phyloP scores from a whole-genome alignment of 1,284 basidiomycete genomes.

The Amylostereum areolatum region DNA sequence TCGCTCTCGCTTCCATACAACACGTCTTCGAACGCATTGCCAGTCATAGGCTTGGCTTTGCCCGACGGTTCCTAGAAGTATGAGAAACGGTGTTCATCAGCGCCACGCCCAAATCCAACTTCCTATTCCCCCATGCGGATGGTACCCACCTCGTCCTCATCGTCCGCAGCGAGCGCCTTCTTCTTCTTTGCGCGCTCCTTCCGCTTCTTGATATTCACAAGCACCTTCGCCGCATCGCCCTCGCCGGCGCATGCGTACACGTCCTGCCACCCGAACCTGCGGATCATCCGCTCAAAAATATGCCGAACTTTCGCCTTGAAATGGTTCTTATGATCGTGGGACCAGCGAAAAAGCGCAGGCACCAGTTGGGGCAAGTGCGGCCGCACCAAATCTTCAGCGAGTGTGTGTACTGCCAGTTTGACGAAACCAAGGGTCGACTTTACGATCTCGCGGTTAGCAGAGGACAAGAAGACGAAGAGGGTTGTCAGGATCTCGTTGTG shows the following conservation, averaged over 20 bases:
- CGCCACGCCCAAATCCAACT: too few species aligned
- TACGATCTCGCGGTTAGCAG: slow-evolving; percentile 95
- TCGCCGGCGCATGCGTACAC: slow-evolving; percentile 75
- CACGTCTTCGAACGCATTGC: slow-evolving; percentile 93
- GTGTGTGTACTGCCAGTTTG: slow-evolving; percentile 89
- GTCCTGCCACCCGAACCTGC: slow-evolving; percentile 86
- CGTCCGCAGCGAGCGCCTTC: slow-evolving; percentile 49
- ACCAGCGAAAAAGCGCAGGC: slow-evolving; percentile 85
- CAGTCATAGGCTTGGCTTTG: slow-evolving; percentile 56
- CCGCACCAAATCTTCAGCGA: slow-evolving; percentile 66
- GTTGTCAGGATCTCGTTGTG: slow-evolving; percentile 86
- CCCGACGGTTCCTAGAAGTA: too few species aligned
- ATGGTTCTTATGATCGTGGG: slow-evolving; percentile 97
- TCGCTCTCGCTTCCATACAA: slow-evolving; percentile 93
- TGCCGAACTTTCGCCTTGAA: slow-evolving; percentile 97
- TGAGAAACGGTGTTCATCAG: too few species aligned
- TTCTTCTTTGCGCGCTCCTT: slow-evolving; percentile 85
- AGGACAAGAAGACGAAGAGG: slow-evolving; percentile 84
- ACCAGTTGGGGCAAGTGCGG: slow-evolving; percentile 78
- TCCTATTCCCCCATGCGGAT: too few species aligned
- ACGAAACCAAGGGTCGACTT: slow-evolving; percentile 94
- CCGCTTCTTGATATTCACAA: slow-evolving; percentile 87
- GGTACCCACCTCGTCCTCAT: slow-evolving; percentile 46
- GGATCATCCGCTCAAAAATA: slow-evolving; percentile 93
- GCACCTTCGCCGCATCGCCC: slow-evolving; percentile 70